Base-by-base conservation (phyloP, 495 filamentous ascomycete species). In the Hyaloscypha hepaticicola region DNA sequence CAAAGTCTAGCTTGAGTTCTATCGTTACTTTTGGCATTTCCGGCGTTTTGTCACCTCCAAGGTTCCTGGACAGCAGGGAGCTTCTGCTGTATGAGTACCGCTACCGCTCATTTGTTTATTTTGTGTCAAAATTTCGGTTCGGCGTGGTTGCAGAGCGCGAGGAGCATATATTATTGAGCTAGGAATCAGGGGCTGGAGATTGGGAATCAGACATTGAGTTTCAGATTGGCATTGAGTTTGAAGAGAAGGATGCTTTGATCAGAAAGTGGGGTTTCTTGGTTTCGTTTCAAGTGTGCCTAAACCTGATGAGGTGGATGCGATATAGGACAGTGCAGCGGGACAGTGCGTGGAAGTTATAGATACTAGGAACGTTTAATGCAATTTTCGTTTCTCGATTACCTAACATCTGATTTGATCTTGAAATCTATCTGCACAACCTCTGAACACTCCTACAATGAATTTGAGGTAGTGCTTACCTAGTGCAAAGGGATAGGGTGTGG, bases 331-430 rank as follows among this genome's bases (percentile, higher is more conserved):
- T 5, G 31, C n/a, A 34, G 48, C n/a, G 29, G 16, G 14, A 53
- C 31, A 34, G 21, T 25, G 19, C 28, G 27, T 41, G n/a, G 16
- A 4, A 11, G 38, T 45, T 45, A 45, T 56, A 62, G 21, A 58
- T 11, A 61, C 2, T 56, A 57, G 49, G 51, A 58, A 62, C 50
- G 58, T 66, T 66, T 66, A 66, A 66, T 66, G 9, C 25, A 58
- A 21, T 60, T 66, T 62, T 66, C 59, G 26, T 62, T 61, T 66
- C 58, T 58, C 33, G 49, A 61, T 21, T 16, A 7, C 9, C 27
- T 55, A 55, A 25, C 22, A 16, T 55, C 28, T 14, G 26, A 28
- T 57, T 27, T 58, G 27, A 41, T 58, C 22, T 31, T 57, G 22
- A 12, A 57, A 27, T 60, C 57, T 28, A 11, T 24, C 22, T 50